A percentile compares a stretch with the other conserved stretches of the same genome.
Conservation (phyloP, 768 basidiomycete species). For the Pleurotus tuber-regium region DNA sequence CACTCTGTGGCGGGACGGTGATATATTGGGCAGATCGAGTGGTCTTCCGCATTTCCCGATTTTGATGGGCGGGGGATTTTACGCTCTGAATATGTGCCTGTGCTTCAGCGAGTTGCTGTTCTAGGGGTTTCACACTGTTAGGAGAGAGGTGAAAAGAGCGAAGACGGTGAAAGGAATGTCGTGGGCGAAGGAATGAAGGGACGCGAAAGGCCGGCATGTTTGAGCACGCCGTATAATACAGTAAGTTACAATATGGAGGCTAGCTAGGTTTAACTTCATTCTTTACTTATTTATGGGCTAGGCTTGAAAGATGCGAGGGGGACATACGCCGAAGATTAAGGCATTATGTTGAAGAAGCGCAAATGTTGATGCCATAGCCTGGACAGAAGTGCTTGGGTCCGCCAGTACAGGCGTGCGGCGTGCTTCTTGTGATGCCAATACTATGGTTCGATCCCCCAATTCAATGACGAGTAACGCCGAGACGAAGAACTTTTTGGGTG, state of each 20-base stretch:
- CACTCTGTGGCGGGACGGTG: neutral
- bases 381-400: neutral
- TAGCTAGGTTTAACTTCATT: too few relatives aligned
- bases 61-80: neutral
- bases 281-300: too few relatives aligned
- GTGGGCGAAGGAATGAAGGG: slow-evolving; percentile 27
- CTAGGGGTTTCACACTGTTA: slow-evolving; percentile 13
- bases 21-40: neutral
- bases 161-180: slow-evolving; percentile 36
- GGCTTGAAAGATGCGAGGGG: too few relatives aligned
- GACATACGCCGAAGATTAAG: too few relatives aligned
- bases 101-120: slow-evolving; percentile 14
- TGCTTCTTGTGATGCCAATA: too few relatives aligned
- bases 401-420: neutral
- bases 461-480: too few relatives aligned
- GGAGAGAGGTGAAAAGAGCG: slow-evolving; percentile 43
- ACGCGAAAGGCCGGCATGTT: slow-evolving; percentile 27
- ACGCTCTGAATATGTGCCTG: slow-evolving; percentile 15
- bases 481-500: too few relatives aligned
- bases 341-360: too few relatives aligned
- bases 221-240: slow-evolving; percentile 1
- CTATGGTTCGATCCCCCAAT: too few relatives aligned
- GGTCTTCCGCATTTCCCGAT: neutral
- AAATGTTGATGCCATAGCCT: neutral
- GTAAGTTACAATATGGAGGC: too few relatives aligned